Base-by-base conservation (phyloP, 768 basidiomycete species). In the Xerocomus brunneocitrinus region DNA sequence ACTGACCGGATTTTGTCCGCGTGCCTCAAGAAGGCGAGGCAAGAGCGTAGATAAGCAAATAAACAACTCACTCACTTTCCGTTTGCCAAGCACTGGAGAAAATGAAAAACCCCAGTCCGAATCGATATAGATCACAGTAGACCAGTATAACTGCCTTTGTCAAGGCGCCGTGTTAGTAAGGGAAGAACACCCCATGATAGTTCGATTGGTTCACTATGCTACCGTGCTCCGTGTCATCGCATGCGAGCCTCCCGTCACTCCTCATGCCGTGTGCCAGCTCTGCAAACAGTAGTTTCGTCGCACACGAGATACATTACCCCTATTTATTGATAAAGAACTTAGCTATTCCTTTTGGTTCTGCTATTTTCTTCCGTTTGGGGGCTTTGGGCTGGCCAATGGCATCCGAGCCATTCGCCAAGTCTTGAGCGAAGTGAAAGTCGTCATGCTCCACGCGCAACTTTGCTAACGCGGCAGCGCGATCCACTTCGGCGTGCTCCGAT, bases 381-480 rank as follows among this genome's bases (percentile, higher is more conserved):
- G 56, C 58, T 35, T 53, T 42, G 19, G 49, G 56, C 25, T 52
- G 57, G 41, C 28, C 35, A 47, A 50, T 35, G 19, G 10, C 38
- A 19, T 64, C 66, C 47, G 70, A 53, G 49, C 76, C 73, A 25
- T 77, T 77, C 22, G 85, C 79, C 47, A 98, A 65, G 51, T 91
- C 87, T 61, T 84, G 77, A 1, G 95, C 94, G 60, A 92, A 83
- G 68, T 98, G 95, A 67, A 83, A 97, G 70, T 97, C 95, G 34
- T 82, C 78, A 61, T 98, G 95, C 64, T 97, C 95, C 67, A 79
- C 59, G 50, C 74, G 75, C 51, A 81, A 63, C 54, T 69, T 69
- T 6, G 68, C 72, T 35, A 85, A 60, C 57, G 71, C 73, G 46
- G 61, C 58, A n/a, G 58, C 63, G 30, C 41, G 59, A 5, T 63